Percentiles rank a stretch among this genome's conserved stretches.
Conservation (phyloP, 306 rosid species). For the Quercus robur region DNA sequence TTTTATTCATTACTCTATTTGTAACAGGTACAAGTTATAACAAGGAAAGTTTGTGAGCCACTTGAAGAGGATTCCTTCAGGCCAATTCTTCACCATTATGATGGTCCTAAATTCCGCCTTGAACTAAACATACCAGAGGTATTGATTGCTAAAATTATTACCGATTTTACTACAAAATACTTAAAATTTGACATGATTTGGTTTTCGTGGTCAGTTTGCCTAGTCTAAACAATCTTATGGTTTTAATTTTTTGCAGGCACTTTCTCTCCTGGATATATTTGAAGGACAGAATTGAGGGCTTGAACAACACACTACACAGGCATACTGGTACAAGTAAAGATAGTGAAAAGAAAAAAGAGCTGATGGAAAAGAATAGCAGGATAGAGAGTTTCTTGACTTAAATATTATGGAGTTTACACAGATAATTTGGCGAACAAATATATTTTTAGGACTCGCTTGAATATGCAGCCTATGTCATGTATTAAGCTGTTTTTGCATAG, state of each 20-base stretch:
- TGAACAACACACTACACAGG: slow-evolving; percentile 25
- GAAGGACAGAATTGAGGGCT: slow-evolving; percentile 46
- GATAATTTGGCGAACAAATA: not conserved
- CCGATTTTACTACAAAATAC: too few relatives aligned
- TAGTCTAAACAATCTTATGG: slow-evolving; percentile 8
- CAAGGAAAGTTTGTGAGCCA: slow-evolving; percentile 77
- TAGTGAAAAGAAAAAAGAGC: slow-evolving; percentile 17
- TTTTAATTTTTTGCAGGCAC: slow-evolving; percentile 50
- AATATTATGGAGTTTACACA: slow-evolving; percentile 18
- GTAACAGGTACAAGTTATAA: slow-evolving; percentile 65
- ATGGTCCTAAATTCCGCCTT: slow-evolving; percentile 94
- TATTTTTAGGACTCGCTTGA: slow-evolving; percentile 11
- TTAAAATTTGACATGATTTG: not conserved
- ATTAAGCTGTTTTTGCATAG: slow-evolving; percentile 23
- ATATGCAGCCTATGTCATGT: slow-evolving; percentile 18
- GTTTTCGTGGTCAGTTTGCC: not conserved
- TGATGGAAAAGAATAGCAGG: slow-evolving; percentile 3
- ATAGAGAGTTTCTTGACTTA: slow-evolving; percentile 21
- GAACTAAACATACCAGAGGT: slow-evolving; percentile 83
- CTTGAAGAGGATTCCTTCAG: slow-evolving; percentile 92
- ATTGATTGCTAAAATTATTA: not conserved
- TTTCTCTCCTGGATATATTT: slow-evolving; percentile 82
- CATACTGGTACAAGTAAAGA: slow-evolving; percentile 14
- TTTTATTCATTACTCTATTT: not conserved
- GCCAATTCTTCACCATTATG: slow-evolving; percentile 95